Base-by-base conservation (phyloP, 108 stramenopile species). In the Seminavis robusta region DNA sequence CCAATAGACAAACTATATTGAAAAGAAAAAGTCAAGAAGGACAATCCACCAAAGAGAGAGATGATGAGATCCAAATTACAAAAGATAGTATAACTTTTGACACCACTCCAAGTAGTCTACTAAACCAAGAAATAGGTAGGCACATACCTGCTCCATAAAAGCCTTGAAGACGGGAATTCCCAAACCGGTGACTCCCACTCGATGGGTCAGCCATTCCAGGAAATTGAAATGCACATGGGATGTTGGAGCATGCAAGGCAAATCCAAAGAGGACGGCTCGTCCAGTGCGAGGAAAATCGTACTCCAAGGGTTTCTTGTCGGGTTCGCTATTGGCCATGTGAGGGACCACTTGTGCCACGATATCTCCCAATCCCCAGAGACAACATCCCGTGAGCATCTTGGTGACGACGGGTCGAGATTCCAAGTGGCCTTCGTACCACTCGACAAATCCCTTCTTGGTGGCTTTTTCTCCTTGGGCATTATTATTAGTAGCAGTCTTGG, bases 291-390 rank as follows among this genome's bases (percentile, higher is more conserved):
- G 58, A 21, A 30, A 67, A 39, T 89, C 88, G 29, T 83, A 84
- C 4, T 55, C 26, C 29, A 77, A 65, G 21, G 62, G 27, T 0
- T 23, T 44, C 0, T 55, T 31, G 23, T 25, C 26, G 26, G 15
- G 19, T 11, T 51, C 48, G 0, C 15, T 31, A 37, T 42, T 42
- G 26, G 66, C 56, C 26, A 65, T 11, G 4, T 50, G 46, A 17
- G 86, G 86, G n/a, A 82, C 71, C 0, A 74, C 52, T 56, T 89
- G 88, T 13, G 81, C 88, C 19, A 85, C 88, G 8, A 58, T 24
- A 62, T 89, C 88, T 1, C 88, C 88, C 10, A 89, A 2, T 24
- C 83, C 81, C 83, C 88, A 89, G 20, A 89, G 65, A 47, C 72
- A 60, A 30, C 42, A 33, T 0, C 88, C 88, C 0, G 88, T 85